Conservation (phyloP, 2,329 filamentous ascomycete genomes). For the Colletotrichum sp. region DNA sequence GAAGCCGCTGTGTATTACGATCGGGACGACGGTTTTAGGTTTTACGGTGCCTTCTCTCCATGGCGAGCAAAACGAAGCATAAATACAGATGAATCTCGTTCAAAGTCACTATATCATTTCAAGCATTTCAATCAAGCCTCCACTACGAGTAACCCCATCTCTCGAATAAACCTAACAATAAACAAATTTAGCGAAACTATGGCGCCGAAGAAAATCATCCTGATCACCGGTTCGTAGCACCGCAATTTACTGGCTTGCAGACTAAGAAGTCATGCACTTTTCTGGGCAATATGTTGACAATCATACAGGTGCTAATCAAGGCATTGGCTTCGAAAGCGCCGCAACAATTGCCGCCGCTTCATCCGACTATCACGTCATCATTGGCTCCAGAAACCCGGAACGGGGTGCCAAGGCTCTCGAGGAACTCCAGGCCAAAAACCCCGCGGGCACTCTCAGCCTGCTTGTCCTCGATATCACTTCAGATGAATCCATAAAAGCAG, state of each 20-base stretch:
- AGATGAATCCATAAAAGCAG: slow-evolving; percentile 59
- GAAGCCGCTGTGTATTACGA: background rate
- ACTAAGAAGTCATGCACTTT: background rate
- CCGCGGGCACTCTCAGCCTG: slow-evolving; percentile 60
- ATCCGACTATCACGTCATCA: slow-evolving; percentile 41
- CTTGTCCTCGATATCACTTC: slow-evolving; percentile 64
- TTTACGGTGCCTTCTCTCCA: background rate
- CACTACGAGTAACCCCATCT: background rate
- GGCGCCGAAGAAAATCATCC: slow-evolving; percentile 30
- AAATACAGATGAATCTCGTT: background rate
- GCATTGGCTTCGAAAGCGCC: slow-evolving; percentile 50
- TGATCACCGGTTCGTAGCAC: slow-evolving; percentile 32
- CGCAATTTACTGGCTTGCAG: background rate
- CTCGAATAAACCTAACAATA: rapidly evolving
- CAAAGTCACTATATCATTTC: rapidly evolving
- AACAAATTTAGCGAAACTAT: background rate
- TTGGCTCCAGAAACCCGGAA: slow-evolving; percentile 39
- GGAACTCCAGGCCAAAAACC: slow-evolving; percentile 43
- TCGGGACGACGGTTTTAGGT: background rate
- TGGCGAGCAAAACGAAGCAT: background rate
- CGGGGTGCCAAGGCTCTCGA: slow-evolving; percentile 40
- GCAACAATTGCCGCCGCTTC: slow-evolving; percentile 37
- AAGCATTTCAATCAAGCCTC: background rate
- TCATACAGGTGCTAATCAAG: slow-evolving; percentile 44
- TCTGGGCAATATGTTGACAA: background rate